Evolutionary conservation across 148 eudicot species (phyloP), one percentile per base, ranked within the genome.

Genomic region (Cornus controversa): DNA sequence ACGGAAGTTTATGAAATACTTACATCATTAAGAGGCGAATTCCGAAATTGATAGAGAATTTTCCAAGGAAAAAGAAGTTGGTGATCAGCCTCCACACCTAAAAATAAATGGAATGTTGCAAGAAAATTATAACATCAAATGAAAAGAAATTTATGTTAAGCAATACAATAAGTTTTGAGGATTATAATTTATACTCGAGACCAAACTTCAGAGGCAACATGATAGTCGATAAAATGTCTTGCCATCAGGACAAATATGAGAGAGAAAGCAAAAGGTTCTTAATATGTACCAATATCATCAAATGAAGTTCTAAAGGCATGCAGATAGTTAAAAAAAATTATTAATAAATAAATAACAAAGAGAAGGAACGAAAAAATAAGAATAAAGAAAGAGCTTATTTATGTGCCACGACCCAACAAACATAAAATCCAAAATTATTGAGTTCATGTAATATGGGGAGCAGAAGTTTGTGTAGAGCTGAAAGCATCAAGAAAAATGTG

Each of bases 1-100:
- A 18, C 22, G 27, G 24, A n/a, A 29, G 31, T 63, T 11, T 53
- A 67, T 31, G 34, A 42, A 40, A 31, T 15, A 85, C 98, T 86
- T 82, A 96, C 99, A 96, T 88, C 99, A 96, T 96, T 69, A 96
- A 77, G 37, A 96, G 88, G 57, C 98, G 99, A 82, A 96, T 96
- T 29, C 91, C 99, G 74, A 96, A 96, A 85, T 94, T 94, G 77
- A 96, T 84, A 4, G 98, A 96, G 80, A 96, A 96, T 2, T 66
- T 50, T 16, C 99, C 99, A 74, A 96, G 97, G 75, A 96, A 93
- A 77, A 96, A 85, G 87, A 90, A 91, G 82, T 86, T 91, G 28
- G 98, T 89, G 69, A 92, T 40, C 69, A 89, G 80, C 85, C 97
- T 86, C 94, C 97, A 92, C 15, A 92, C 87, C 97, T 94, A 82